Evolutionary conservation across 495 filamentous ascomycete genomes (phyloP).

Genomic region (Xylaria bambusicola): DNA sequence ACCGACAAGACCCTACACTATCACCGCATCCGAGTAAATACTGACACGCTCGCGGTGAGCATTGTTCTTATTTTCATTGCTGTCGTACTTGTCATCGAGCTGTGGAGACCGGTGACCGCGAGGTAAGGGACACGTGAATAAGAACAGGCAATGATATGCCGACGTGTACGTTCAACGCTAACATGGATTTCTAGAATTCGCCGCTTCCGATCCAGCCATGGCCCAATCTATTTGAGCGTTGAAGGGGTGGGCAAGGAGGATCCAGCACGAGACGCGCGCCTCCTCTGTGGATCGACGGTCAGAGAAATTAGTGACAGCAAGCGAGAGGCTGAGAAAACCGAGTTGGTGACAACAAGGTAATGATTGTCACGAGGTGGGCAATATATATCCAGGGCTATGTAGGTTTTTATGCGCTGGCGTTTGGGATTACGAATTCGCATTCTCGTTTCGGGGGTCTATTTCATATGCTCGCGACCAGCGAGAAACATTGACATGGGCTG

Average conservation of each 20-base stretch:
- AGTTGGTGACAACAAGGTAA: not conserved
- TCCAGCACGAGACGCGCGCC: not conserved
- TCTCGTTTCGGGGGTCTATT: constrained; percentile 11
- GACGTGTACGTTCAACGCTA: not conserved
- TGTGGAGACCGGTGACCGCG: constrained; percentile 33
- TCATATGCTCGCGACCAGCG: constrained; percentile 12
- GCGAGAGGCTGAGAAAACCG: not conserved
- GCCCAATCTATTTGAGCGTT: constrained; percentile 27
- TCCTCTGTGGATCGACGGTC: not conserved
- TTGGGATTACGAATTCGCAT: constrained; percentile 26
- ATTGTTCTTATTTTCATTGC: constrained; percentile 37
- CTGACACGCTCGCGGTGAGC: constrained; percentile 42
- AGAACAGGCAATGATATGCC: not conserved
- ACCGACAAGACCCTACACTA: constrained; percentile 27
- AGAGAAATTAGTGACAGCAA: constrained; percentile 6
- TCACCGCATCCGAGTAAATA: constrained; percentile 36
- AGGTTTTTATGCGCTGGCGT: constrained; percentile 23
- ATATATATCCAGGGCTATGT: not conserved
- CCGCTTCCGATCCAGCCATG: constrained; percentile 11
- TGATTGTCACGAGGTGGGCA: not conserved
- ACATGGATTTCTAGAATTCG: constrained; percentile 13
- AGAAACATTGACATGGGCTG: not conserved
- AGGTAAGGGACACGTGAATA: constrained; percentile 29
- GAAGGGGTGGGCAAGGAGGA: constrained; percentile 5
- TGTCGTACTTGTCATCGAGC: constrained; percentile 39